Base-by-base conservation (phyloP, 148 eudicot species). In the Fagopyrum esculentum region DNA sequence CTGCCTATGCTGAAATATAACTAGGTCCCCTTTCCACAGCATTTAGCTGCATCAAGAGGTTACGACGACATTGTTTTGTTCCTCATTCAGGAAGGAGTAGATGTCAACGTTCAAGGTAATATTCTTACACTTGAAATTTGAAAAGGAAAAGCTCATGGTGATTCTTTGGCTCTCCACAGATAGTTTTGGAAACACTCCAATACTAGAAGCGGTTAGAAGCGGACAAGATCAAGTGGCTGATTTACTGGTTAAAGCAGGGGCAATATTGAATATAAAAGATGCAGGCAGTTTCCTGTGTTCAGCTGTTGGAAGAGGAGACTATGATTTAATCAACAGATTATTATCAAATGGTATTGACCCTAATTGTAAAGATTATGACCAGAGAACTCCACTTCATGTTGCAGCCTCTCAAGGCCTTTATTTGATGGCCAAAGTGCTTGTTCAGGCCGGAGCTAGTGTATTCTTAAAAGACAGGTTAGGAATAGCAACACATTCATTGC, bases 11-110 rank as follows among this genome's bases (percentile, higher is more conserved):
- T 35, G 40, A 2, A 35, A 35, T 35, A 35, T 35, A 35, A 5
- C 22, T 5, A 63, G 69, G 13, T 63, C 10, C 45, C 26, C 13
- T 0, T 4, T 0, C 48, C 19, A 71, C 89, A 95, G 99, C 99
- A 95, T 86, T 85, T 95, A 69, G 92, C 97, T 73, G 97, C 98
- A 84, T 86, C 94, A 69, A 81, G 82, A 83, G 99, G 99, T 73
- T 84, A 87, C 51, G 96, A 87, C 75, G 88, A 89, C 52, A 80
- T 95, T 50, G 82, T 77, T 29, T 43, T 30, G 30, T 90, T 82
- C 73, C 99, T 95, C 17, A 81, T 88, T 82, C 88, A 90, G 79
- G 89, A 87, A 76, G 86, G 87, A 48, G 91, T 88, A 1, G 89
- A 87, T 54, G 48, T 92, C 72, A 89, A 92, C 71, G 40, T 79